A percentile compares a stretch with the other conserved stretches of the same genome.
These are phyloP conservation scores for Colletotrichum sp. DNA, from an alignment of 2,329 filamentous ascomycete genomes.

Conservation along the genomic window DNA sequence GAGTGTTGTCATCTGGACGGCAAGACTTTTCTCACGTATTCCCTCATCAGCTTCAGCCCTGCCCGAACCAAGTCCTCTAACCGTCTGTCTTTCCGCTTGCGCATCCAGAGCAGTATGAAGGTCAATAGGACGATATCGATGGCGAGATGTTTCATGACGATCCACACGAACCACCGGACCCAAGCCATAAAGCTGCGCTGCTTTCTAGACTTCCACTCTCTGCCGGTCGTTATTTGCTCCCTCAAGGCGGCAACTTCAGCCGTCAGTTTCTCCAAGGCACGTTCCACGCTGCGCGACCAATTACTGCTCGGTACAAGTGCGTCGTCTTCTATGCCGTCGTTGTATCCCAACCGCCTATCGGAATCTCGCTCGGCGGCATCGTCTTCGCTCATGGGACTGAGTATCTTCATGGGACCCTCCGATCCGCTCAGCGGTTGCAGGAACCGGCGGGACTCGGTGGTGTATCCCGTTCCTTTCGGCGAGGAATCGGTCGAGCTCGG, in stretches of 20 bases:
- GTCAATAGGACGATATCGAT: conserved; percentile 72
- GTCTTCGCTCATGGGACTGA: conserved; percentile 87
- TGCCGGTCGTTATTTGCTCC: conserved; percentile 83
- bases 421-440: conserved; percentile 53
- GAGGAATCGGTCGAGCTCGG: conserved; percentile 67
- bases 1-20: conserved; percentile 56
- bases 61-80: conserved; percentile 77
- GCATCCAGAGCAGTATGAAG: conserved; percentile 74
- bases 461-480: conserved; percentile 48
- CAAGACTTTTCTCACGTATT: conserved; percentile 64
- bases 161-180: conserved; percentile 74
- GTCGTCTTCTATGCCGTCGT: conserved; percentile 50
- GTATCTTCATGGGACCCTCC: conserved; percentile 68
- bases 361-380: conserved; percentile 69
- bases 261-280: conserved; percentile 85
- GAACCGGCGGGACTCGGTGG: conserved; percentile 47
- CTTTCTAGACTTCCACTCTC: conserved; percentile 72
- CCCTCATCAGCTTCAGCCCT: conserved; percentile 59
- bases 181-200: conserved; percentile 71
- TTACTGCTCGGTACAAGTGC: conserved; percentile 53
- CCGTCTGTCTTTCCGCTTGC: conserved; percentile 71
- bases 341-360: conserved; percentile 47
- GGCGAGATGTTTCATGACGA: conserved; percentile 73
- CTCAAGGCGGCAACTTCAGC: conserved; percentile 90
- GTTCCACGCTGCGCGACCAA: conserved; percentile 85